These are phyloP conservation scores for Sesbania bispinosa DNA, from an alignment of 306 rosid genomes.

Conservation along the genomic window DNA sequence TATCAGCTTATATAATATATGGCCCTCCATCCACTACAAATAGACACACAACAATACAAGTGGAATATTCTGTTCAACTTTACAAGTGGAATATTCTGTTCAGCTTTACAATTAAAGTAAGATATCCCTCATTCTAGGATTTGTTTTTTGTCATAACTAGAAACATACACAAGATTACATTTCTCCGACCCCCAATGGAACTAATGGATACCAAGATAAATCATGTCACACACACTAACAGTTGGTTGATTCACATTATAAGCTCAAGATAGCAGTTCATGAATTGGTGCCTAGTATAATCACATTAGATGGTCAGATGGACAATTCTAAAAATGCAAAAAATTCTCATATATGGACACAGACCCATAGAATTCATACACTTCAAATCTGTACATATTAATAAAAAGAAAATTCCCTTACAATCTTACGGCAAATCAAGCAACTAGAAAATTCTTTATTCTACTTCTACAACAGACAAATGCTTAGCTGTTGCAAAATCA, in stretches of 20 bases:
- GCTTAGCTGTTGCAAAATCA: neutral
- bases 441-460: neutral
- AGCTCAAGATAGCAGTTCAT: neutral
- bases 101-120: neutral
- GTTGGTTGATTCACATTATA: neutral
- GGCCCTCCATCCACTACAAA: too few relatives aligned
- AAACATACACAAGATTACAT: neutral
- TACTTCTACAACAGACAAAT: conserved; percentile 12
- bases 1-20: too few relatives aligned
- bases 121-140: neutral
- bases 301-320: neutral
- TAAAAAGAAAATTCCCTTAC: neutral
- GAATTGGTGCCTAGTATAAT: neutral
- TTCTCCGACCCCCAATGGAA: neutral
- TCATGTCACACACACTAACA: neutral
- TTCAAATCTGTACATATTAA: neutral
- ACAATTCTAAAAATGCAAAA: neutral
- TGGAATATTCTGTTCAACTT: neutral
- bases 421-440: neutral
- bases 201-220: neutral
- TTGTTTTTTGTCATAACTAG: neutral
- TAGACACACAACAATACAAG: too few relatives aligned
- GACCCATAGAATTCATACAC: neutral
- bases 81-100: neutral
- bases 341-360: neutral